Conservation (phyloP, 176 grass and related monocot genomes). For the Aegilops sharonensis region DNA sequence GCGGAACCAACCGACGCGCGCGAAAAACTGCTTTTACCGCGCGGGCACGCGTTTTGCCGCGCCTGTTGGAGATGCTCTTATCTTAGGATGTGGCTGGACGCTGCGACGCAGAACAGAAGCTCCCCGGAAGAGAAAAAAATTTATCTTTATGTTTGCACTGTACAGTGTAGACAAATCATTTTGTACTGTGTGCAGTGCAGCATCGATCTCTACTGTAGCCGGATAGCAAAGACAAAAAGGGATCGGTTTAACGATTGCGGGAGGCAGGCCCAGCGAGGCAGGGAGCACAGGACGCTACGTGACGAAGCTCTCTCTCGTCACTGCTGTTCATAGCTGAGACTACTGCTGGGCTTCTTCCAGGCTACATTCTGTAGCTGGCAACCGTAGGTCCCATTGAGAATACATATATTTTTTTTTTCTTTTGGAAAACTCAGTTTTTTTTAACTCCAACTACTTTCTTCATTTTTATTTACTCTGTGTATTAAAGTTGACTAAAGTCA, state of each 20-base stretch:
- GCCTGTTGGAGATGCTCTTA: too few relatives aligned
- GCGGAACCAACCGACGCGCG: too few relatives aligned
- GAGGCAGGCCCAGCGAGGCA: not conserved
- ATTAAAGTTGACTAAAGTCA: too few relatives aligned
- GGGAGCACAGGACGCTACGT: slow-evolving; percentile 11
- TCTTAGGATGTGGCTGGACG: slow-evolving; percentile 8
- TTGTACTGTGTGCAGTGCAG: slow-evolving; percentile 6
- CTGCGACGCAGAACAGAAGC: slow-evolving; percentile 6
- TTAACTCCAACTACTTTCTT: too few relatives aligned
- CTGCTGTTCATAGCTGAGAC: slow-evolving; percentile 1
- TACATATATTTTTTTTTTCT: not conserved
- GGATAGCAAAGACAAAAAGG: slow-evolving; percentile 39
- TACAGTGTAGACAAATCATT: slow-evolving; percentile 1
- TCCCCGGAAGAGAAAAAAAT: not conserved
- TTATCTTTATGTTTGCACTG: slow-evolving; percentile 2
- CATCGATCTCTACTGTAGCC: not conserved
- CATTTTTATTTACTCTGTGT: too few relatives aligned
- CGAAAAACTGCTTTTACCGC: too few relatives aligned
- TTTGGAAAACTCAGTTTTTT: not conserved
- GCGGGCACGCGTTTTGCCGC: too few relatives aligned
- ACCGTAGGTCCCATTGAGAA: not conserved
- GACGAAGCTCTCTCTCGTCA: slow-evolving; percentile 34
- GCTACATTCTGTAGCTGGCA: slow-evolving; percentile 39
- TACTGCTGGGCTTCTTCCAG: not conserved
- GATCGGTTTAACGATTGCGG: slow-evolving; percentile 42